Percentiles rank a stretch among this genome's conserved stretches.
phyloP scores from a whole-genome alignment of 352 stramenopile genomes.

The Pythium phragmiticola region DNA sequence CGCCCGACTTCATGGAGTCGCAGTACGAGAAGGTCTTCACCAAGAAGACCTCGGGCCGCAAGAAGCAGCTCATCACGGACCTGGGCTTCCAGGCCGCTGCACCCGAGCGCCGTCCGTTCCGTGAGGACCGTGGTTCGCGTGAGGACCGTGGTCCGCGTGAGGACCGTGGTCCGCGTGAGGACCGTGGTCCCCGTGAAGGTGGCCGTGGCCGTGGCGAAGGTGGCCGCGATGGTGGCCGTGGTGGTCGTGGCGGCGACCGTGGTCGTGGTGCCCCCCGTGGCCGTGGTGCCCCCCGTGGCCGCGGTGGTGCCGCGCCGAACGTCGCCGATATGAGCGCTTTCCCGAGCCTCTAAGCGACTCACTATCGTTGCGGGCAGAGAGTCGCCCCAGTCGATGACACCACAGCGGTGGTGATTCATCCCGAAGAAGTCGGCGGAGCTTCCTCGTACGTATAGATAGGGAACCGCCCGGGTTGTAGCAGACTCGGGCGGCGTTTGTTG shows the following conservation, averaged over 20 bases:
- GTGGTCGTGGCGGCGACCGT: constrained; percentile 20
- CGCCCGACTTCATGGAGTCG: constrained; percentile 84
- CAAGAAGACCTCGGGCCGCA: constrained; percentile 93
- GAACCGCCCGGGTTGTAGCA: constrained; percentile 74
- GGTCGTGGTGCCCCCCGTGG: constrained; percentile 15
- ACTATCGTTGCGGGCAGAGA: constrained; percentile 26
- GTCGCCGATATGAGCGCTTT: constrained; percentile 85
- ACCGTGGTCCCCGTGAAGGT: not conserved
- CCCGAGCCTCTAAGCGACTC: constrained; percentile 71
- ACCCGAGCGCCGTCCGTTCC: constrained; percentile 62
- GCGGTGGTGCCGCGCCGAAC: constrained; percentile 53
- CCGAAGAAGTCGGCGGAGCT: constrained; percentile 34
- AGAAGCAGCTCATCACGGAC: constrained; percentile 91
- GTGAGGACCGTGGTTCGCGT: constrained; percentile 34
- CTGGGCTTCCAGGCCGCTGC: constrained; percentile 79
- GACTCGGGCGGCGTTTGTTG: constrained; percentile 41
- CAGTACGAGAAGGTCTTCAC: constrained; percentile 94
- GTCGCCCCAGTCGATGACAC: constrained; percentile 31
- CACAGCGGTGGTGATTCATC: constrained; percentile 35
- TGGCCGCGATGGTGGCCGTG: constrained; percentile 31
- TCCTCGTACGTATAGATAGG: constrained; percentile 53
- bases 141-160: not conserved
- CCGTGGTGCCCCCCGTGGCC: constrained; percentile 34
- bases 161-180: constrained; percentile 18
- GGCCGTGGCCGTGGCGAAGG: constrained; percentile 38